Evolutionary conservation across 352 stramenopile genomes (phyloP), one percentile per base, ranked within the genome.

Genomic region (Aphanomyces astaci): DNA sequence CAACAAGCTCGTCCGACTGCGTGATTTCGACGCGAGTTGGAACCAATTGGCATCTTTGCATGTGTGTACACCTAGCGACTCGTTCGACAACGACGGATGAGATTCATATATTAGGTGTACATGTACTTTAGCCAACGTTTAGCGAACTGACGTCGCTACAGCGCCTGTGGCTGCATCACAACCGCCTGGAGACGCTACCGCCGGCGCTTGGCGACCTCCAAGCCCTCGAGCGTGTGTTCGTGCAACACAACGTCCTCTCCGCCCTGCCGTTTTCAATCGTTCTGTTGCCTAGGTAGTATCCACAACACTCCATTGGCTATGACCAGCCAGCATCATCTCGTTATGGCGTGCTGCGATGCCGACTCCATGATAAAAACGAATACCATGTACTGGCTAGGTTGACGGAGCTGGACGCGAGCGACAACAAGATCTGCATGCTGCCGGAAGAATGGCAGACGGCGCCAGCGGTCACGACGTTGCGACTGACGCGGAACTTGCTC

Each of bases 91-190:
- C n/a, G n/a, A n/a, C n/a, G n/a, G n/a, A n/a, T n/a, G n/a, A n/a
- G n/a, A n/a, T n/a, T n/a, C n/a, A n/a, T n/a, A n/a, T n/a, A n/a
- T n/a, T n/a, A n/a, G n/a, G n/a, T n/a, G n/a, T n/a, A n/a, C n/a
- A n/a, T n/a, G n/a, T 5, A 19, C 3, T 10, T 43, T 22, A 48
- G 56, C 32, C 56, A 53, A 65, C 56, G 2, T 65, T 65, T 36
- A 53, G 56, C 30, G 36, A 65, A 24, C 39, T 65, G 11, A 15
- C 13, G 17, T 49, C 32, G 36, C 56, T 65, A 11, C 15, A 65
- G 56, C 56, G 39, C 3, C 56, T 65, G 11, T 65, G 56, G 56
- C 36, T 65, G 28, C 56, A 65, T 11, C n/a, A 46, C 32, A 65
- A 65, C 40, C 25, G 48, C 22, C 56, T 65, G 17, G 5, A 24